phyloP scores from a whole-genome alignment of 805 yeast species.

The Yarrowia alimentaria region DNA sequence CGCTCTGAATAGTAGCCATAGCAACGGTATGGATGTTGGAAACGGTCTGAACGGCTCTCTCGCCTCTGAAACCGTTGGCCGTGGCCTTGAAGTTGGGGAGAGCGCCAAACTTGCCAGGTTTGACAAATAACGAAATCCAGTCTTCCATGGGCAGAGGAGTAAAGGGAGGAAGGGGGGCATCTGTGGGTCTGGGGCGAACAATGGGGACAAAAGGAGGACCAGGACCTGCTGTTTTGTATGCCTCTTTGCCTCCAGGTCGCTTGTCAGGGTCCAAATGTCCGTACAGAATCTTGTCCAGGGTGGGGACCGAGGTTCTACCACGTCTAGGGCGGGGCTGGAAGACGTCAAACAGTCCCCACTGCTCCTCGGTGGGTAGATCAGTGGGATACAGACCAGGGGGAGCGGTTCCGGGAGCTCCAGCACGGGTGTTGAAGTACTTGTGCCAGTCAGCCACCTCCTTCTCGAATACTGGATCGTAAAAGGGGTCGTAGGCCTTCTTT shows the following conservation, averaged over 20 bases:
- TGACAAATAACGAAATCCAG: constrained; percentile 11
- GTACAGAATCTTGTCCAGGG: constrained; percentile 1
- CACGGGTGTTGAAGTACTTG: not conserved
- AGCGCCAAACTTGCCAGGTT: too few species aligned
- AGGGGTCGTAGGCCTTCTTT: not conserved
- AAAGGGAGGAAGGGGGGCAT: not conserved
- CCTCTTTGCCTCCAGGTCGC: not conserved
- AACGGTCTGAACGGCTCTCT: too few species aligned
- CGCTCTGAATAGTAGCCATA: not conserved
- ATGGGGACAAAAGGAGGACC: not conserved
- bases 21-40: not conserved
- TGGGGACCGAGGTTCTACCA: not conserved
- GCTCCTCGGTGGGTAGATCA: not conserved
- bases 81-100: too few species aligned
- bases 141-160: constrained; percentile 20
- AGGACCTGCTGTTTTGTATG: too few species aligned
- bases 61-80: too few species aligned
- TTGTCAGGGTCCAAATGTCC: not conserved
- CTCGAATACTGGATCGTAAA: constrained; percentile 10
- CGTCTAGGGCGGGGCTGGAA: constrained; percentile 15
- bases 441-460: constrained; percentile 2
- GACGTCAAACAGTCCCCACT: constrained; percentile 15
- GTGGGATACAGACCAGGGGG: not conserved
- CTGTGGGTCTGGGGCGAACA: constrained; percentile 3
- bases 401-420: not conserved